phyloP scores from a whole-genome alignment of 1,139 yeast species.

The Magnusiomyces suaveolens region DNA sequence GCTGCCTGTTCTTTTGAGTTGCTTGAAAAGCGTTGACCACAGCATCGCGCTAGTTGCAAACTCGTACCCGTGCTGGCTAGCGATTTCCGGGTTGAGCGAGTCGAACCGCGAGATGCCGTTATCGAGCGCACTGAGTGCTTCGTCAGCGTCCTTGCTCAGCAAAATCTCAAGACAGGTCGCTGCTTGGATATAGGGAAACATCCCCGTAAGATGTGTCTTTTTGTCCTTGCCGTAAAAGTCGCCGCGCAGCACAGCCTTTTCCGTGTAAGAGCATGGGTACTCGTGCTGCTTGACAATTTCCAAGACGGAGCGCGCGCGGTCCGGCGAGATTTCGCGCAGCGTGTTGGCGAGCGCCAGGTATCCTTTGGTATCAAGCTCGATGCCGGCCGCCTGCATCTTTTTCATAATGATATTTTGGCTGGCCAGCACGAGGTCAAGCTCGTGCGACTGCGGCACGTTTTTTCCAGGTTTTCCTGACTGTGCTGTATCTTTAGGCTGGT shows the following conservation, averaged over 20 bases:
- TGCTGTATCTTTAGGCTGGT: background rate
- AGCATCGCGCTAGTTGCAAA: background rate
- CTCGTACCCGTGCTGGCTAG: background rate
- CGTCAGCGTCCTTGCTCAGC: constrained; percentile 7
- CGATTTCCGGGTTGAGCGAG: background rate
- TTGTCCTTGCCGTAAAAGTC: background rate
- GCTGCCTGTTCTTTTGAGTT: background rate
- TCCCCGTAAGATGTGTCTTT: constrained; percentile 15
- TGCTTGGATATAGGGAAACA: constrained; percentile 22
- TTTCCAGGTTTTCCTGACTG: constrained; percentile 15
- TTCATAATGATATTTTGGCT: constrained; percentile 24
- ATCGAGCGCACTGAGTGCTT: constrained; percentile 10
- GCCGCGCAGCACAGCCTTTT: constrained; percentile 15
- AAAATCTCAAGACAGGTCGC: constrained; percentile 11
- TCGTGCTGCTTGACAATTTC: constrained; percentile 20
- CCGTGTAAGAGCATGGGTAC: constrained; percentile 21
- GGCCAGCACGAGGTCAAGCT: constrained; percentile 19
- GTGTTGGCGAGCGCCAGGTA: constrained; percentile 25
- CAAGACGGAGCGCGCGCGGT: constrained; percentile 17
- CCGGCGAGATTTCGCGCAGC: constrained; percentile 18
- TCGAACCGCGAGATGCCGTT: constrained; percentile 4
- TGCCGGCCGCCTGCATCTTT: constrained; percentile 16
- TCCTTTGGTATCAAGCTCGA: constrained; percentile 28
- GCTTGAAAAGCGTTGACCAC: background rate
- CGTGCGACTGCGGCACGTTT: constrained; percentile 12